These are phyloP conservation scores for Myochromella boudieri DNA, from an alignment of 768 basidiomycete species.

Conservation along the genomic window DNA sequence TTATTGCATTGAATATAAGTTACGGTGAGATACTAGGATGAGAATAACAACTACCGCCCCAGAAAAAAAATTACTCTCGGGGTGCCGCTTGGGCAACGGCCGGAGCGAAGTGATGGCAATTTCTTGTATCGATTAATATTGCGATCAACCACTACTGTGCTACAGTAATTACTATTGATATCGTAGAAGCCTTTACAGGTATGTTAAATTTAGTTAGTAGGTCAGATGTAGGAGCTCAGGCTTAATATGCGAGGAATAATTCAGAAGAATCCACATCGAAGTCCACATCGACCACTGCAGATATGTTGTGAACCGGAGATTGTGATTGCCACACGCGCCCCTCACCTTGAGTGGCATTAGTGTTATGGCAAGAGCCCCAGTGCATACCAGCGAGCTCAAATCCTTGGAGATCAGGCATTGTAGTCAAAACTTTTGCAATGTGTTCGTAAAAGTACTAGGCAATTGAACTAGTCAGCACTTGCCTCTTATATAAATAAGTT, in stretches of 20 bases:
- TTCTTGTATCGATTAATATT: too few species aligned
- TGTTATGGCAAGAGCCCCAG: constrained; percentile 67
- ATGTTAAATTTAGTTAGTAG: neutral
- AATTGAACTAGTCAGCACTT: constrained; percentile 20
- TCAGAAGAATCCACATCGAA: constrained; percentile 35
- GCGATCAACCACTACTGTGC: too few species aligned
- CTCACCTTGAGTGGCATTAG: constrained; percentile 38
- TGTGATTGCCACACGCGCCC: constrained; percentile 56
- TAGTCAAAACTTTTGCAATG: constrained; percentile 55
- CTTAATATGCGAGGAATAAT: constrained; percentile 32
- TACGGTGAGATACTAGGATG: too few species aligned
- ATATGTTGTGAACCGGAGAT: constrained; percentile 34
- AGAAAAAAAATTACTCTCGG: too few species aligned
- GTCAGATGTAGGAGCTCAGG: neutral
- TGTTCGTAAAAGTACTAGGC: constrained; percentile 61
- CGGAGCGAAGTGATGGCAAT: too few species aligned
- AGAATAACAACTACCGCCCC: too few species aligned
- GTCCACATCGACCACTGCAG: constrained; percentile 28
- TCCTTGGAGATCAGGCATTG: constrained; percentile 57
- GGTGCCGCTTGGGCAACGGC: too few species aligned
- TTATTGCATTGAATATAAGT: too few species aligned
- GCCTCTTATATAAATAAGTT: constrained; percentile 11
- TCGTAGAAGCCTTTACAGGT: neutral
- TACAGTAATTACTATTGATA: neutral
- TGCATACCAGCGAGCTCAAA: constrained; percentile 79